Conservation (phyloP, 495 filamentous ascomycete species). For the Daldinia concentrica region DNA sequence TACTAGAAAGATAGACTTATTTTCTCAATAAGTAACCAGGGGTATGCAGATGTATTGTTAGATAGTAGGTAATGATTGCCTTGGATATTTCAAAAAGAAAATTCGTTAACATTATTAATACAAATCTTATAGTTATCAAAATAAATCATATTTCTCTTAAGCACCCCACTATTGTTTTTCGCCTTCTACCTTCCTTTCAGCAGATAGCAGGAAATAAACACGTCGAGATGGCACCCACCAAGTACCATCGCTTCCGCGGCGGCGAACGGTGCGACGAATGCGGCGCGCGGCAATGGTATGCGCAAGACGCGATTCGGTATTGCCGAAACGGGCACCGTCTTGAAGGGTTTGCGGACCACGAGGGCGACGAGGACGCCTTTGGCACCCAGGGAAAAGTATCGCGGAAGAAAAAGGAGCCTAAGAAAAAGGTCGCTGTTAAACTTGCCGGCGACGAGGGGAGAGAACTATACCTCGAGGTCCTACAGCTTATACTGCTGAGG, state of each 20-base stretch:
- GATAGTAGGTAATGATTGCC: not conserved
- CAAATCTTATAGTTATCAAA: not conserved
- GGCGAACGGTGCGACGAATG: conserved; percentile 60
- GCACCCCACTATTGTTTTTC: conserved; percentile 1
- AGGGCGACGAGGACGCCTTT: conserved; percentile 79
- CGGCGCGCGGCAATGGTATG: conserved; percentile 57
- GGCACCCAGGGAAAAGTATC: conserved; percentile 65
- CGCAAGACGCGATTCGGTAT: conserved; percentile 59
- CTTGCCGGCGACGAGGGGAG: conserved; percentile 70
- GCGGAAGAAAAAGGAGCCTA: conserved; percentile 57
- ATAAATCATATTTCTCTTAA: not conserved
- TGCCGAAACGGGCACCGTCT: conserved; percentile 64
- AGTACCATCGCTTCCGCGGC: conserved; percentile 49
- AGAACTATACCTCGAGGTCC: conserved; percentile 81
- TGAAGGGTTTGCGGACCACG: conserved; percentile 55
- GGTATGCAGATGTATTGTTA: not conserved
- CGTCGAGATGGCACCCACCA: conserved; percentile 35
- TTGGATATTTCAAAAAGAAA: not conserved
- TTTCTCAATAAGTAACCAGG: not conserved
- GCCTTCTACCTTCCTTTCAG: not conserved
- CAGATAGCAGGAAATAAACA: not conserved
- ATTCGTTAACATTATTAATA: not conserved
- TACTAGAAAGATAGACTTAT: not conserved
- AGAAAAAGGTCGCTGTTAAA: conserved; percentile 67
- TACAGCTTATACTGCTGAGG: conserved; percentile 74